Percentiles rank a stretch among this genome's conserved stretches.
Conservation (phyloP, 371 early-diverging fungal genomes). For the Apophysomyces variabilis region DNA sequence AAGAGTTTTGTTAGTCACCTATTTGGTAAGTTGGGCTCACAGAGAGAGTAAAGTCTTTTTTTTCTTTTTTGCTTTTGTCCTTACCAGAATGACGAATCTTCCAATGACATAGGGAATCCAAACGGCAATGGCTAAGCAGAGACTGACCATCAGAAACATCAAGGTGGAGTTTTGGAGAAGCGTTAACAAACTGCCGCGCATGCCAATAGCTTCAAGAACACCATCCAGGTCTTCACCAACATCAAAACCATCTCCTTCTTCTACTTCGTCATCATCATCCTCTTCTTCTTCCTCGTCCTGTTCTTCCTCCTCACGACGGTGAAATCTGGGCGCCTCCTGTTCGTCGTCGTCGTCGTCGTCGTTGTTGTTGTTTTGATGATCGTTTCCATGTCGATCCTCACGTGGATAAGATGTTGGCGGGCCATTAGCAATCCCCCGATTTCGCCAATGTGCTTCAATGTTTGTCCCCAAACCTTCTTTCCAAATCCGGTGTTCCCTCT, state of each 20-base stretch:
- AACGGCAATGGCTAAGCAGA: slow-evolving; percentile 69
- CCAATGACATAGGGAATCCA: slow-evolving; percentile 79
- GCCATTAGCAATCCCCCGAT: too few relatives aligned
- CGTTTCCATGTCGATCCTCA: too few relatives aligned
- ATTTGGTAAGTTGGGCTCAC: too few relatives aligned
- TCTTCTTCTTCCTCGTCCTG: slow-evolving; percentile 41
- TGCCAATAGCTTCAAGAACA: slow-evolving; percentile 83
- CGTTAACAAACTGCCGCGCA: slow-evolving; percentile 78
- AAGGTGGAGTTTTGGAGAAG: slow-evolving; percentile 77
- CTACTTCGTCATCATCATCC: slow-evolving; percentile 16
- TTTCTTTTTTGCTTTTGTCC: too few relatives aligned
- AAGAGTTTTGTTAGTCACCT: too few relatives aligned
- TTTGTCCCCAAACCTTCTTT: not conserved
- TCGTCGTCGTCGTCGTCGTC: slow-evolving; percentile 13
- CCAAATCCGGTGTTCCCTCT: not conserved
- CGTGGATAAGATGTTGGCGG: too few relatives aligned
- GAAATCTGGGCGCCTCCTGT: slow-evolving; percentile 18
- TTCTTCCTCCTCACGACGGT: not conserved
- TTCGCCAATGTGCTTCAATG: not conserved
- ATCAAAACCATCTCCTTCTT: slow-evolving; percentile 22
- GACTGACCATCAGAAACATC: slow-evolving; percentile 69
- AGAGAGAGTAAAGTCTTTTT: too few relatives aligned
- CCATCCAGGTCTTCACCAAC: slow-evolving; percentile 73
- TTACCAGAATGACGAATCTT: slow-evolving; percentile 50
- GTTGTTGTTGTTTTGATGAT: slow-evolving; percentile 32